Conservation (phyloP, 2,329 filamentous ascomycete species). For the Pyricularia grisea region DNA sequence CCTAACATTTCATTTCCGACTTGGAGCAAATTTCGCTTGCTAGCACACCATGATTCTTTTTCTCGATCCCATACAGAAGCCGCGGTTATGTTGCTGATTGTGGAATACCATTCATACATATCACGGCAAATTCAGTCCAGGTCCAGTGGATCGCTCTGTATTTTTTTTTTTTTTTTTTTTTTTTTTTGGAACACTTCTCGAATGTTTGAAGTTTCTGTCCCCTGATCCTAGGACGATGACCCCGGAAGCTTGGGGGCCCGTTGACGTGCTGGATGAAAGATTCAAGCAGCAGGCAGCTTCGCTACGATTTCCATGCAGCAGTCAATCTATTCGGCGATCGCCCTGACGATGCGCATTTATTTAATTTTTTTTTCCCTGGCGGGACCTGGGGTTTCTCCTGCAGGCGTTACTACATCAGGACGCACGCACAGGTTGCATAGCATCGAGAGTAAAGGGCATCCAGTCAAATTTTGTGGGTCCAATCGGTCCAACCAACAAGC, state of each 20-base stretch:
- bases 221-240: background rate
- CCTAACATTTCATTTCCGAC: background rate
- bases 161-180: background rate
- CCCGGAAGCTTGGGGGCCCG: background rate
- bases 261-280: background rate
- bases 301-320: background rate
- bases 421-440: background rate
- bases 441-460: background rate
- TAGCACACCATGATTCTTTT: background rate
- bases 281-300: background rate
- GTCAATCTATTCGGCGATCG: background rate
- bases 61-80: background rate
- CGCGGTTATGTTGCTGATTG: background rate
- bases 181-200: background rate
- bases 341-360: background rate
- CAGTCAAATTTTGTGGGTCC: background rate
- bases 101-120: background rate
- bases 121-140: background rate
- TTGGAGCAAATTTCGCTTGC: background rate
- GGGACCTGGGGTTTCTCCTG: background rate
- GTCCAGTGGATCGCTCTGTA: background rate
- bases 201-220: background rate
- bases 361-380: background rate
- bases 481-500: background rate
- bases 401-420: background rate